These are phyloP conservation scores for Backusella sp. DNA, from an alignment of 192 early-diverging fungal genomes.

Conservation along the genomic window DNA sequence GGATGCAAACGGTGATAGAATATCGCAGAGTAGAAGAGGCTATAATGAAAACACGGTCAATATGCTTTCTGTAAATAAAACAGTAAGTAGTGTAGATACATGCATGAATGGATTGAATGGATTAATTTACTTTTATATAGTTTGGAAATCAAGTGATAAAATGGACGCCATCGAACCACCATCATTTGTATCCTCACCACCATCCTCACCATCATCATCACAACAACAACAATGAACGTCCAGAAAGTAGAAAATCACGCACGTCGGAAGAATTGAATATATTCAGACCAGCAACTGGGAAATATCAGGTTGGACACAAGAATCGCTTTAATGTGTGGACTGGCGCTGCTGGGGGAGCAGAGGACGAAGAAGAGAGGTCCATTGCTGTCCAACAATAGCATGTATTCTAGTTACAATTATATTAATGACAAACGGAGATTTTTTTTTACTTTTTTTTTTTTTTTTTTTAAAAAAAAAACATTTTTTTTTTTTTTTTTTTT, in stretches of 20 bases:
- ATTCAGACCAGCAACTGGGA: not conserved
- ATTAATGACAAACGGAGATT: not conserved
- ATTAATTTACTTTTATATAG: not conserved
- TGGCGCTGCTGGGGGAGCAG: not conserved
- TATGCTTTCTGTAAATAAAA: not conserved
- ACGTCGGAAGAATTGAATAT: constrained; percentile 1
- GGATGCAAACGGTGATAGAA: not conserved
- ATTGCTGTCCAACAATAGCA: not conserved
- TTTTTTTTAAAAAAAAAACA: too few species aligned
- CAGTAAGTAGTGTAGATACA: not conserved
- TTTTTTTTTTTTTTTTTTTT: not conserved
- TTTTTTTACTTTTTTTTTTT: too few species aligned
- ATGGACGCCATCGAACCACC: not conserved
- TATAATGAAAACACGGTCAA: not conserved
- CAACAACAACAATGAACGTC: not conserved
- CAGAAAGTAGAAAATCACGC: not conserved
- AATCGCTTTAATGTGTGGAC: constrained; percentile 1
- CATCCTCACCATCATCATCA: not conserved
- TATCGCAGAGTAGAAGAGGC: not conserved
- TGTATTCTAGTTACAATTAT: not conserved
- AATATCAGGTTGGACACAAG: not conserved
- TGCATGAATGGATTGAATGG: too few species aligned
- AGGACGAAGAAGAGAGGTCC: not conserved
- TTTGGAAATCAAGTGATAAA: constrained; percentile 15
- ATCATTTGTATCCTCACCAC: not conserved